Evolutionary conservation across 805 yeast species (phyloP).

Genomic region (Zygotorulaspora sp.): DNA sequence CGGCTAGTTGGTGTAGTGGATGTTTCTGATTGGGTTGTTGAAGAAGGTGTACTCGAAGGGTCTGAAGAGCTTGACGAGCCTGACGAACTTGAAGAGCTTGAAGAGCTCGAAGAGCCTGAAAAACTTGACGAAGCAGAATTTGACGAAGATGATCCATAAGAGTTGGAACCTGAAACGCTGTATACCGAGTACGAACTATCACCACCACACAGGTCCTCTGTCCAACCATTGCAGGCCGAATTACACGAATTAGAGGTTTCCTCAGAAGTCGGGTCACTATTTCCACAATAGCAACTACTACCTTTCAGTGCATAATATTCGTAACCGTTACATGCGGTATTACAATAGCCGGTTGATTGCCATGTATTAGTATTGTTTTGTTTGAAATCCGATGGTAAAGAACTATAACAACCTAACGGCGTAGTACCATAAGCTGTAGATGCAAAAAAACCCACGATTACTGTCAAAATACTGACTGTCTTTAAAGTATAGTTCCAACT

Average conservation of each 20-base stretch:
- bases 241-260: constrained; percentile 21
- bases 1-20: too few relatives aligned
- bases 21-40: constrained; percentile 14
- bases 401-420: constrained; percentile 25
- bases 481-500: constrained; percentile 1
- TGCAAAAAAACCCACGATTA: constrained; percentile 3
- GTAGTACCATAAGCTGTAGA: neutral
- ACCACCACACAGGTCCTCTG: constrained; percentile 60
- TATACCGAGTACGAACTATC: constrained; percentile 45
- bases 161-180: constrained; percentile 29
- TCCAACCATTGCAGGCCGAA: constrained; percentile 53
- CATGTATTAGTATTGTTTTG: constrained; percentile 22
- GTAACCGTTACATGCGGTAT: constrained; percentile 19
- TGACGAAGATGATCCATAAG: constrained; percentile 6
- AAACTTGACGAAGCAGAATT: constrained; percentile 15
- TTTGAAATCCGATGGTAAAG: constrained; percentile 30
- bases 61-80: constrained; percentile 18
- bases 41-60: constrained; percentile 21
- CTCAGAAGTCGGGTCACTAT: constrained; percentile 20
- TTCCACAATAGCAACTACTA: constrained; percentile 34
- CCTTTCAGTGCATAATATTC: constrained; percentile 33
- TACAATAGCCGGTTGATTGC: constrained; percentile 31
- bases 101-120: constrained; percentile 5
- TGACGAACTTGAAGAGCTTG: constrained; percentile 11
- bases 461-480: constrained; percentile 1